Evolutionary conservation across 768 basidiomycete species (phyloP), one percentile per base, ranked within the genome.

Genomic region (Tephrocybe sp.): DNA sequence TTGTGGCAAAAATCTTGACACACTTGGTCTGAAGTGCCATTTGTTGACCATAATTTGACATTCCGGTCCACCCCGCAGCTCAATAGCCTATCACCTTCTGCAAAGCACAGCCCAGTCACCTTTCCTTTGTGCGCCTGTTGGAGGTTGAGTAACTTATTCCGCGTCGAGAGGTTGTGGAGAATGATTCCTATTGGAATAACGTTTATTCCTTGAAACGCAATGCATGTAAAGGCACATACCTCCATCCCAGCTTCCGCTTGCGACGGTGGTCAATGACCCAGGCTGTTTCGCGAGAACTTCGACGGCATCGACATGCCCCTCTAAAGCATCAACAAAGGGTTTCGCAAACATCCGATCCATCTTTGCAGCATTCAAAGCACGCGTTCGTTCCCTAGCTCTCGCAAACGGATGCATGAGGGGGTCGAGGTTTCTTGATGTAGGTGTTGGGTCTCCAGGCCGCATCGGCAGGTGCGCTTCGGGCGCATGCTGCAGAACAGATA

Each of bases 321-420:
- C 94, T 42, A 99, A 65, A 45, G 83, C 78, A 30, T 82, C 91
- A 13, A 99, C 75, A 60, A 98, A 98, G 0, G 97, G 97, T 60
- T 97, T 97, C n/a, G 97, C 86, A 63, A 98, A 97, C 71, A 99
- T 91, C 50, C 91, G 76, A 44, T 97, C 95, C 78, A 99, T 90
- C 72, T 99, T 99, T 12, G 88, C 88, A 2, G 97, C 97, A 55
- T 94, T 95, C 39, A 97, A 65, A 2, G 97, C 97, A 50, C 97
- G 84, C 16, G 83, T 94, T 29, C 95, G 90, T 71, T 99, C 97
- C 44, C 97, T 74, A 4, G 93, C 88, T 18, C 88, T 85, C 0
- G 94, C 78, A 65, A 99, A 97, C 2, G 97, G 97, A 61, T 99
- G 97, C 69, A 92, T 84, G n/a, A 92, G 73, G 0, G 95, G 94